Conservation (phyloP, 2,329 filamentous ascomycete genomes). For the Colletotrichum sp. region DNA sequence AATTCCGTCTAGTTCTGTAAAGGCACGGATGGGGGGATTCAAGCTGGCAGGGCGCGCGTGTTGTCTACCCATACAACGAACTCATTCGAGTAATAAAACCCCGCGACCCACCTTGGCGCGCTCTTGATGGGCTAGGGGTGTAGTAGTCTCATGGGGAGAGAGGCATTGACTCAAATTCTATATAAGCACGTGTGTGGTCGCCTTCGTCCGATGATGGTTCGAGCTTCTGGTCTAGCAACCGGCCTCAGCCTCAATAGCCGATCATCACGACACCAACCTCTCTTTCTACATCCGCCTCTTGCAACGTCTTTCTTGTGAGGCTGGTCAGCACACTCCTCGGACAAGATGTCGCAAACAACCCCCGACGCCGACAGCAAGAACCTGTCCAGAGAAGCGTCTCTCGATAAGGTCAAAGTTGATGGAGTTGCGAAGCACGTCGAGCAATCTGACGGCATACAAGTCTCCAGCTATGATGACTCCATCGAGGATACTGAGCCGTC, state of each 20-base stretch:
- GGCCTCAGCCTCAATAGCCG: not conserved
- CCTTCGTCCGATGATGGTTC: not conserved
- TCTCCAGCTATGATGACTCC: constrained; percentile 26
- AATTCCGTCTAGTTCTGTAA: not conserved
- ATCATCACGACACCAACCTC: not conserved
- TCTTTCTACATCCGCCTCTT: not conserved
- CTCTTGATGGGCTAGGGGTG: not conserved
- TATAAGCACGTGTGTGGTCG: not conserved
- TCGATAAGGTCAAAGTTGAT: not conserved
- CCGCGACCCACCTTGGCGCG: not conserved
- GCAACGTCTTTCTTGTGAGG: not conserved
- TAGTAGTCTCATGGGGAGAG: not conserved
- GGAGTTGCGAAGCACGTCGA: not conserved
- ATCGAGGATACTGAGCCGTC: constrained; percentile 30
- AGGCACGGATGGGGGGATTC: not conserved
- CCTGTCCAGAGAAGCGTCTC: not conserved
- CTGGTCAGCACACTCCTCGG: not conserved
- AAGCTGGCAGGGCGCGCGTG: not conserved
- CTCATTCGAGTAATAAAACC: not conserved
- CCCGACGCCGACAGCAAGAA: not conserved
- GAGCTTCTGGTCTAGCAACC: not conserved
- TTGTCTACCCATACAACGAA: not conserved
- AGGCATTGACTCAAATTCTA: not conserved
- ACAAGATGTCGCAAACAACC: not conserved
- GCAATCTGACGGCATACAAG: constrained; percentile 26